A percentile compares a stretch with the other conserved stretches of the same genome.
These are phyloP conservation scores for Ilex asprella DNA, from an alignment of 257 asterid species.

Conservation along the genomic window DNA sequence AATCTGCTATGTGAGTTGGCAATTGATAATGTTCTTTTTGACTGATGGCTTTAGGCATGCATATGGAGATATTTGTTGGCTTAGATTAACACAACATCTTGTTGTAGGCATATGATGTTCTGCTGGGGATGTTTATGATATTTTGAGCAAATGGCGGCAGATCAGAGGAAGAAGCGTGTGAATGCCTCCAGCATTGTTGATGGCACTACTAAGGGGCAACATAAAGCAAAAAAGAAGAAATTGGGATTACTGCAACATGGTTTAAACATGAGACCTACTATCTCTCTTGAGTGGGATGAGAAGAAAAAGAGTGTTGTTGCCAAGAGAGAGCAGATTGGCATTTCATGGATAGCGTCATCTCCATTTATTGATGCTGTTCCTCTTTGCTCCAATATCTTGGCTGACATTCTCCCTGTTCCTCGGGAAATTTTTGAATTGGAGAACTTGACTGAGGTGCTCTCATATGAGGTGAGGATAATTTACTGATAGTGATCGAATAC, in stretches of 20 bases:
- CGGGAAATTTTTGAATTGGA: slow-evolving; percentile 60
- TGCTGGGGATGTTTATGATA: slow-evolving; percentile 17
- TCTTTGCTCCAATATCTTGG: slow-evolving; percentile 38
- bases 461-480: slow-evolving; percentile 51
- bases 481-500: slow-evolving; percentile 4
- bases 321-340: slow-evolving; percentile 81
- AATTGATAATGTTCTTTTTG: slow-evolving; percentile 8
- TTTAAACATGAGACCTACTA: slow-evolving; percentile 47
- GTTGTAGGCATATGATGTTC: slow-evolving; percentile 13
- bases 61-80: slow-evolving; percentile 7
- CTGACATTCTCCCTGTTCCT: slow-evolving; percentile 74
- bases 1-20: background rate
- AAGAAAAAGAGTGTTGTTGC: slow-evolving; percentile 68
- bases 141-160: slow-evolving; percentile 57
- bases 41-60: slow-evolving; percentile 9
- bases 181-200: slow-evolving; percentile 50
- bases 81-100: slow-evolving; percentile 18
- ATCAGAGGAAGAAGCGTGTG: slow-evolving; percentile 61
- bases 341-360: slow-evolving; percentile 54
- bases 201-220: slow-evolving; percentile 46
- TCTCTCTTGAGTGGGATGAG: slow-evolving; percentile 81
- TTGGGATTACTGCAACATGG: slow-evolving; percentile 30
- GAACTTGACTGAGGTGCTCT: slow-evolving; percentile 51
- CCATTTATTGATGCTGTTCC: slow-evolving; percentile 49
- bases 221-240: slow-evolving; percentile 52